phyloP scores from a whole-genome alignment of 1,284 basidiomycete genomes.

The Malassezia nana region DNA sequence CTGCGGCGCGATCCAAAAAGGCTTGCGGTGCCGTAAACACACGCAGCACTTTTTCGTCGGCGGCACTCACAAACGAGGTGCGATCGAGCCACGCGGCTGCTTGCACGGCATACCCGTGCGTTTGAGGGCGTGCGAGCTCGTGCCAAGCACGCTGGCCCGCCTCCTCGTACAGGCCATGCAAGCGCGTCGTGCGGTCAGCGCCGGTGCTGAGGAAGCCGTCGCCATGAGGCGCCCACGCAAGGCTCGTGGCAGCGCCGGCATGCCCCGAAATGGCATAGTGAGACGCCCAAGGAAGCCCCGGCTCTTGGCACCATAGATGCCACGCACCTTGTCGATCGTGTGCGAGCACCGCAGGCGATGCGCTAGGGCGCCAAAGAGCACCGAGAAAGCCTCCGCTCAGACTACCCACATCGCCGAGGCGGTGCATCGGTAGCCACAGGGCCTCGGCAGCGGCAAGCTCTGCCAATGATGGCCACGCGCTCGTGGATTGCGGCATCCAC shows the following conservation, averaged over 20 bases:
- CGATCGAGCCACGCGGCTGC: constrained; percentile 38
- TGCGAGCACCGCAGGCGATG: constrained; percentile 21
- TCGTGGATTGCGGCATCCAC: constrained; percentile 31
- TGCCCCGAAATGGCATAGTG: constrained; percentile 32
- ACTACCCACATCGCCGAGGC: constrained; percentile 44
- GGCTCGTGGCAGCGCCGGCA: constrained; percentile 26
- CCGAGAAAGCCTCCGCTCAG: constrained; percentile 40
- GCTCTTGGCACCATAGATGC: constrained; percentile 27
- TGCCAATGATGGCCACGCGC: constrained; percentile 33
- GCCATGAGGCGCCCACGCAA: constrained; percentile 40
- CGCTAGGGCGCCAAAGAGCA: constrained; percentile 31
- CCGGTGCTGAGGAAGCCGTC: constrained; percentile 31
- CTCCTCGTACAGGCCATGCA: constrained; percentile 23
- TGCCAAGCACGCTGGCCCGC: constrained; percentile 26
- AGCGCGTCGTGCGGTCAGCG: constrained; percentile 39
- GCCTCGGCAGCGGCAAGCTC: constrained; percentile 21
- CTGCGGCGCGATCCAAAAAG: constrained; percentile 29
- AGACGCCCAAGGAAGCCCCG: neutral
- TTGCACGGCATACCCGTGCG: constrained; percentile 42
- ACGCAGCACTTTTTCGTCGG: constrained; percentile 46
- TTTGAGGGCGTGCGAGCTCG: constrained; percentile 45
- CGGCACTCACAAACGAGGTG: constrained; percentile 40
- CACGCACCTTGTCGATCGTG: constrained; percentile 43
- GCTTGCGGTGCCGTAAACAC: constrained; percentile 37
- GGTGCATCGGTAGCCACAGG: constrained; percentile 40